Conservation (phyloP, 164 flowering plant genomes). For the Aristolochia fimbriata region DNA sequence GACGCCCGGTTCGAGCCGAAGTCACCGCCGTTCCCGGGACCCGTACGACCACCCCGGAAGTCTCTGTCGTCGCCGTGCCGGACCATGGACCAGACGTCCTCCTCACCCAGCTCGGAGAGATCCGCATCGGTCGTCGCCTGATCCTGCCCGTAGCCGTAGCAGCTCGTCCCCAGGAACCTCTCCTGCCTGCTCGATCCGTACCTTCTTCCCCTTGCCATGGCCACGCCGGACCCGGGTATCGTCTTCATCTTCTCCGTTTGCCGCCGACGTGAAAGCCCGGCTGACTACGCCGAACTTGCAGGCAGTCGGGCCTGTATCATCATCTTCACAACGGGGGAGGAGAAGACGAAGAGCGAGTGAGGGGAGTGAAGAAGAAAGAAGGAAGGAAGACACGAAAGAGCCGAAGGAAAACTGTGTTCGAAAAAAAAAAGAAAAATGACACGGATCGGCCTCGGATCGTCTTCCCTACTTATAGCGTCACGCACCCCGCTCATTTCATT, state of each 20-base stretch:
- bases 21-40: background rate
- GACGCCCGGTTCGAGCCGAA: background rate
- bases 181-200: constrained; percentile 11
- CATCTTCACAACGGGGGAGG: too few relatives aligned
- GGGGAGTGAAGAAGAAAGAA: too few relatives aligned
- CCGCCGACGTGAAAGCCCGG: background rate
- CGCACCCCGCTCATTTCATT: constrained; percentile 1
- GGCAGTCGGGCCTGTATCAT: too few relatives aligned
- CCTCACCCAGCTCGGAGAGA: constrained; percentile 20
- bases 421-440: background rate
- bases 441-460: background rate
- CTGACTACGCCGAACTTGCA: background rate
- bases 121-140: constrained; percentile 6
- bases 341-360: too few relatives aligned
- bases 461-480: constrained; percentile 2
- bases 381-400: too few relatives aligned
- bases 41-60: constrained; percentile 1
- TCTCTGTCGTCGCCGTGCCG: constrained; percentile 5
- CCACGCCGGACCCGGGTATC: background rate
- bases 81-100: constrained; percentile 24
- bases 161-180: constrained; percentile 10
- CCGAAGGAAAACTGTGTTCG: too few relatives aligned
- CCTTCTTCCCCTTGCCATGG: constrained; percentile 23
- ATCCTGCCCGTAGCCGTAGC: constrained; percentile 5
- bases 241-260: constrained; percentile 3